These are phyloP conservation scores for Wallacemonas collosoma DNA, from an alignment of 208 protist genomes.

Conservation along the genomic window DNA sequence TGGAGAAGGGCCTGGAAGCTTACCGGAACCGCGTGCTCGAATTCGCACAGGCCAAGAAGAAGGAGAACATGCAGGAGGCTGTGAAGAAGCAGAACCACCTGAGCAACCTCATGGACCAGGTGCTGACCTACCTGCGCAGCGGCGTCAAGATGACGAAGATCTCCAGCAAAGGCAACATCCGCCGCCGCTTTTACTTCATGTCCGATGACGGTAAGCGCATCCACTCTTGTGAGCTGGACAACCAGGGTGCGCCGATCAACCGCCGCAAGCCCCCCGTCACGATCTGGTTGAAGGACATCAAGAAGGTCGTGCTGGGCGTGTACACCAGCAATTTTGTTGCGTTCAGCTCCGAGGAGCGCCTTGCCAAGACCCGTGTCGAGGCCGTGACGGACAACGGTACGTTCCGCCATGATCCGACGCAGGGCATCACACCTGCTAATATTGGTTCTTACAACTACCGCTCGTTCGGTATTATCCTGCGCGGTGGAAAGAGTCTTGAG, in stretches of 20 bases:
- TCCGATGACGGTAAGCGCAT: slow-evolving; percentile 89
- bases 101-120: slow-evolving; percentile 78
- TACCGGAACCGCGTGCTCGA: slow-evolving; percentile 85
- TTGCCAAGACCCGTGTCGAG: slow-evolving; percentile 66
- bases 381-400: slow-evolving; percentile 80
- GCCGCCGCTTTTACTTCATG: slow-evolving; percentile 87
- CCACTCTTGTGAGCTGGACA: slow-evolving; percentile 89
- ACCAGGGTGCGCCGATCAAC: slow-evolving; percentile 73
- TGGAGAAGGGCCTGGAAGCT: slow-evolving; percentile 84
- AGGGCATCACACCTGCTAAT: slow-evolving; percentile 77
- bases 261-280: slow-evolving; percentile 85
- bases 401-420: slow-evolving; percentile 75
- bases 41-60: slow-evolving; percentile 74
- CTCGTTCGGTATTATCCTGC: slow-evolving; percentile 80
- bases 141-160: slow-evolving; percentile 91
- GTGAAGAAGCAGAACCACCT: slow-evolving; percentile 86
- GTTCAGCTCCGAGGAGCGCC: slow-evolving; percentile 75
- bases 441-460: slow-evolving; percentile 87
- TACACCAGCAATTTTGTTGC: slow-evolving; percentile 82
- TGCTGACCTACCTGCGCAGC: slow-evolving; percentile 84
- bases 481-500: slow-evolving; percentile 86
- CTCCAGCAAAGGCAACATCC: slow-evolving; percentile 71
- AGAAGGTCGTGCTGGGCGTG: slow-evolving; percentile 77
- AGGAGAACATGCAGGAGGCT: slow-evolving; percentile 84
- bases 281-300: slow-evolving; percentile 85